These are phyloP conservation scores for Metarhizium humberi DNA, from an alignment of 2,329 filamentous ascomycete genomes.

Conservation along the genomic window DNA sequence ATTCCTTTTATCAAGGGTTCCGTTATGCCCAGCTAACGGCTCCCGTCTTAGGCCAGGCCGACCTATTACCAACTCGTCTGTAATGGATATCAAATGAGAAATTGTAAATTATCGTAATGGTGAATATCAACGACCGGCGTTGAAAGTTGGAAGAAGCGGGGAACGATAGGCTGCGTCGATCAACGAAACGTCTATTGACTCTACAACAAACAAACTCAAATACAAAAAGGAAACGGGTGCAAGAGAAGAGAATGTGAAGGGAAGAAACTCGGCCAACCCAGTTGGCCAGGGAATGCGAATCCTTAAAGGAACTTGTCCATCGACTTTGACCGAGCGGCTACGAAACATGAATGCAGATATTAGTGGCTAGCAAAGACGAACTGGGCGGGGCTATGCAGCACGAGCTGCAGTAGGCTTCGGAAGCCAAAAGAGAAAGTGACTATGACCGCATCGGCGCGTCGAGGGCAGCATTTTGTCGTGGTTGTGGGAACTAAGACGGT, in stretches of 20 bases:
- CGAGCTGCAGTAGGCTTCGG: slow-evolving; percentile 4
- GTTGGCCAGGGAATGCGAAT: slow-evolving; percentile 18
- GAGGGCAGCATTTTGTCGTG: background rate
- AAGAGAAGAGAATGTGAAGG: slow-evolving; percentile 25
- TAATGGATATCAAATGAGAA: background rate
- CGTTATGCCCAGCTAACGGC: slow-evolving; percentile 21
- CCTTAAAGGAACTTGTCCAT: slow-evolving; percentile 17
- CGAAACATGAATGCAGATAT: slow-evolving; percentile 15
- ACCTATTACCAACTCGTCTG: background rate
- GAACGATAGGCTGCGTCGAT: slow-evolving; percentile 35
- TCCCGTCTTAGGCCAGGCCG: background rate
- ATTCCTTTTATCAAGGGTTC: slow-evolving; percentile 11
- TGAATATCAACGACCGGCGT: slow-evolving; percentile 27
- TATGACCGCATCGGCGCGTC: background rate
- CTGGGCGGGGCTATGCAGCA: slow-evolving; percentile 7
- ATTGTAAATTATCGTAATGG: slow-evolving; percentile 8
- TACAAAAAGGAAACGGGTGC: slow-evolving; percentile 17
- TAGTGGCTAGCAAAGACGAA: slow-evolving; percentile 14
- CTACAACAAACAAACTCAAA: slow-evolving; percentile 14
- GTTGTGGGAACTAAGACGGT: background rate
- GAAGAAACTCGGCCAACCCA: slow-evolving; percentile 12
- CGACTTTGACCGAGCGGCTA: slow-evolving; percentile 16
- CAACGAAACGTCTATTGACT: slow-evolving; percentile 30
- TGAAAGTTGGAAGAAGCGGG: slow-evolving; percentile 13
- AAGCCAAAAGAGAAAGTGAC: background rate